Evolutionary conservation across 2,329 filamentous ascomycete genomes (phyloP), one percentile per base, ranked within the genome.

Genomic region (Aureobasidium subglaciale): DNA sequence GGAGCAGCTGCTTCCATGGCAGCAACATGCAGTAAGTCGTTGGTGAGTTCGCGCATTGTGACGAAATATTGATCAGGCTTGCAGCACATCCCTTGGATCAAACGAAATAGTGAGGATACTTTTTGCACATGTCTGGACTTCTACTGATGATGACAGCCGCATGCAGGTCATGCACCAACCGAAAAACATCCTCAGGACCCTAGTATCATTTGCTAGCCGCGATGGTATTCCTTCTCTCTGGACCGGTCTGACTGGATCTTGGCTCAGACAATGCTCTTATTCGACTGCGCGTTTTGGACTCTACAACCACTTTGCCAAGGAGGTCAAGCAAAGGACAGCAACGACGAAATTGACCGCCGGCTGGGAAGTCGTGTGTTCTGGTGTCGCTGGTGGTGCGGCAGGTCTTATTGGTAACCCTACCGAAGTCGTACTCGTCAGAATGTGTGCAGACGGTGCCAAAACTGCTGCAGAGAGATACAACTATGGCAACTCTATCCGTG

Each of bases 131-230:
- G 2, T 7, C 9, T 25, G 15, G 32, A 25, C 8, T 11, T 16
- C 7, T 9, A 49, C 32, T 37, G 9, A 49, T 6, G 8, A 50
- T n/a, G 10, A 29, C 7, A 52, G 48, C 16, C 50, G 50, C 29
- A 54, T 54, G 50, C 50, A 54, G 29, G 50, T 54, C 50, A 54
- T 54, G 50, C 38, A 42, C 50, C 37, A 54, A 34, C 50, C 50
- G 8, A 24, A 24, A 34, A 54, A 54, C 29, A 54, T 54, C 18
- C 29, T 54, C 9, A 27, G 50, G 15, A 54, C 50, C 34, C 15
- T 54, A 18, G 29, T 54, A 13, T 16, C 18, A 16, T 54, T 54
- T 20, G 50, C 50, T 9, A 35, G 50, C n/a, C 50, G 50, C 10
- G 50, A 54, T 35, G 50, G 50, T 20, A 43, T 54, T 18, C 50